These are phyloP conservation scores for Biancaea sappan DNA, from an alignment of 306 rosid species.

Conservation along the genomic window DNA sequence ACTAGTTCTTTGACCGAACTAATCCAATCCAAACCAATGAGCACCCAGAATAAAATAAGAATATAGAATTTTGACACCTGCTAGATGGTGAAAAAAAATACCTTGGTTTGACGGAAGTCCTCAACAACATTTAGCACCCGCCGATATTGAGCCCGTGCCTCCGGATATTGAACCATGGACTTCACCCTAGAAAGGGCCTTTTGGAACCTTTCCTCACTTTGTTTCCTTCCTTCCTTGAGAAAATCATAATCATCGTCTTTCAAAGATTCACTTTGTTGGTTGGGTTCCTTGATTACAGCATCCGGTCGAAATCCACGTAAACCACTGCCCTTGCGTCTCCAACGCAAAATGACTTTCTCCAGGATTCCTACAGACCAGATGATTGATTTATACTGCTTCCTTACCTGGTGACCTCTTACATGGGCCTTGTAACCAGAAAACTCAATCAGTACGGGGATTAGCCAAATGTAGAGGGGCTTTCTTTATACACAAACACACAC, in stretches of 20 bases:
- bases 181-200: slow-evolving; percentile 89
- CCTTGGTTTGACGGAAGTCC: slow-evolving; percentile 79
- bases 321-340: slow-evolving; percentile 94
- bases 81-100: slow-evolving; percentile 29
- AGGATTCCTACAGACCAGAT: slow-evolving; percentile 89
- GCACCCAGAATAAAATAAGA: too few species aligned
- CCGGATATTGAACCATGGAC: slow-evolving; percentile 96
- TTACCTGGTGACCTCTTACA: slow-evolving; percentile 93
- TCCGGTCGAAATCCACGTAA: slow-evolving; percentile 81
- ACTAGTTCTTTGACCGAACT: too few species aligned
- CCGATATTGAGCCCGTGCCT: slow-evolving; percentile 90
- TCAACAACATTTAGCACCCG: slow-evolving; percentile 82
- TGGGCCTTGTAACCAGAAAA: slow-evolving; percentile 66
- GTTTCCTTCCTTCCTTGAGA: slow-evolving; percentile 84
- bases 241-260: slow-evolving; percentile 82
- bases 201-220: slow-evolving; percentile 82
- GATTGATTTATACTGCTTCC: slow-evolving; percentile 73
- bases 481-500: too few species aligned
- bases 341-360: slow-evolving; percentile 83
- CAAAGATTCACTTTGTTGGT: slow-evolving; percentile 31
- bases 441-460: slow-evolving; percentile 37
- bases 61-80: not conserved
- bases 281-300: slow-evolving; percentile 49
- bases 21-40: too few species aligned
- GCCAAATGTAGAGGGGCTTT: slow-evolving; percentile 18